These are phyloP conservation scores for Xerocomellus amylosporus DNA, from an alignment of 768 basidiomycete genomes.

Conservation along the genomic window DNA sequence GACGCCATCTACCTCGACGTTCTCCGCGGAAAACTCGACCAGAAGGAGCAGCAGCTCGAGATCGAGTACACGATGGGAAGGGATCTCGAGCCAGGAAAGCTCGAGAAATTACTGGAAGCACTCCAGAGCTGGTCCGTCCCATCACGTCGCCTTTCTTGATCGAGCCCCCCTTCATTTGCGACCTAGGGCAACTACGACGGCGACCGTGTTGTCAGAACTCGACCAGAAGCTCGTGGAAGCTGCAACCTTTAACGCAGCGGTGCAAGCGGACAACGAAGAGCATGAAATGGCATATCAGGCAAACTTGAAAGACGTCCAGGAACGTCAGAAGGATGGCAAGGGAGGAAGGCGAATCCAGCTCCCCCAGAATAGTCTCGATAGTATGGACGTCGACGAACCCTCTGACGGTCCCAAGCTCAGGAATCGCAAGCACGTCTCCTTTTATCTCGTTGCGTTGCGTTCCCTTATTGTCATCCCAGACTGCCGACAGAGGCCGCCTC, in stretches of 20 bases:
- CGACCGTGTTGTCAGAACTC: constrained; percentile 66
- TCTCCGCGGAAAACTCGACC: constrained; percentile 88
- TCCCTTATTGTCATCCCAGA: constrained; percentile 2
- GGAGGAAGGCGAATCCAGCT: constrained; percentile 30
- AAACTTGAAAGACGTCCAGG: constrained; percentile 58
- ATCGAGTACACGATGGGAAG: constrained; percentile 92
- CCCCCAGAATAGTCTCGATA: constrained; percentile 29
- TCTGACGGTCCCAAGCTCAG: constrained; percentile 47
- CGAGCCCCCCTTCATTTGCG: constrained; percentile 3
- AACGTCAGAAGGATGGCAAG: constrained; percentile 60
- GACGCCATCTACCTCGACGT: constrained; percentile 93
- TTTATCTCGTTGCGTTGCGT: neutral
- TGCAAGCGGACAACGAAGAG: constrained; percentile 44
- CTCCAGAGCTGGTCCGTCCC: constrained; percentile 62
- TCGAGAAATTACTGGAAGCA: constrained; percentile 58
- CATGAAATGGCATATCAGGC: constrained; percentile 55
- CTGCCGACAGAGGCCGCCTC: constrained; percentile 40
- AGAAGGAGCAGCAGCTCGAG: constrained; percentile 85
- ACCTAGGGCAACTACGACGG: constrained; percentile 66
- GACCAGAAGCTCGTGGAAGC: constrained; percentile 65
- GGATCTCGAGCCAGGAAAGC: constrained; percentile 77
- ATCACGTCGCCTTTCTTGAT: neutral
- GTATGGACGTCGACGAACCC: constrained; percentile 70
- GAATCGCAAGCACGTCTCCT: constrained; percentile 55
- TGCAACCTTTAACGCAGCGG: constrained; percentile 40